Conservation (phyloP, 352 stramenopile genomes). For the Discostella stelligera region DNA sequence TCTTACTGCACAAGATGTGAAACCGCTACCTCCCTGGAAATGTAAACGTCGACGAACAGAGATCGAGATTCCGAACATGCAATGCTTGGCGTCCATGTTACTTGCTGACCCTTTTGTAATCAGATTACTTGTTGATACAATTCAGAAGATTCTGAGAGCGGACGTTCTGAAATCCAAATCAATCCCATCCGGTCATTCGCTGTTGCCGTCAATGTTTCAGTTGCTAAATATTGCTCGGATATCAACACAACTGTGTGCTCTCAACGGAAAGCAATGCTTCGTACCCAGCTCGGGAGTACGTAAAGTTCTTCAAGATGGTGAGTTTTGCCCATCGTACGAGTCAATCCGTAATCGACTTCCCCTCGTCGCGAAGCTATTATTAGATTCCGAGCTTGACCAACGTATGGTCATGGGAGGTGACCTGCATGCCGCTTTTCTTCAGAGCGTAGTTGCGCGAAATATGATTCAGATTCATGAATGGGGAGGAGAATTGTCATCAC, state of each 20-base stretch:
- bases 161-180: conserved; percentile 54
- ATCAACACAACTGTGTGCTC: conserved; percentile 69
- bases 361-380: conserved; percentile 61
- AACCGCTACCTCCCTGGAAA: conserved; percentile 45
- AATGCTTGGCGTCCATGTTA: conserved; percentile 73
- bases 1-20: conserved; percentile 46
- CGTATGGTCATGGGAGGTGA: conserved; percentile 59
- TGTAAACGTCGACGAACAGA: conserved; percentile 55
- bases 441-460: conserved; percentile 13
- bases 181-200: conserved; percentile 50
- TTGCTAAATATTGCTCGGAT: conserved; percentile 71
- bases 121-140: conserved; percentile 65
- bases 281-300: conserved; percentile 62
- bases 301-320: conserved; percentile 35
- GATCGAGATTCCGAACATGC: conserved; percentile 61
- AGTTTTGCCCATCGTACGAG: conserved; percentile 51
- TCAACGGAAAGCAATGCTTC: conserved; percentile 60
- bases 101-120: conserved; percentile 78
- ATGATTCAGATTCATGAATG: conserved; percentile 37
- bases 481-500: conserved; percentile 27
- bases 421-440: conserved; percentile 54
- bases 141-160: conserved; percentile 55
- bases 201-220: conserved; percentile 74
- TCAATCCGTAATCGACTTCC: conserved; percentile 64
- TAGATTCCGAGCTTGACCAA: conserved; percentile 72